Percentiles rank a stretch among this genome's conserved stretches.
These are phyloP conservation scores for Periconia digitata DNA, from an alignment of 2,329 filamentous ascomycete genomes.

Conservation along the genomic window DNA sequence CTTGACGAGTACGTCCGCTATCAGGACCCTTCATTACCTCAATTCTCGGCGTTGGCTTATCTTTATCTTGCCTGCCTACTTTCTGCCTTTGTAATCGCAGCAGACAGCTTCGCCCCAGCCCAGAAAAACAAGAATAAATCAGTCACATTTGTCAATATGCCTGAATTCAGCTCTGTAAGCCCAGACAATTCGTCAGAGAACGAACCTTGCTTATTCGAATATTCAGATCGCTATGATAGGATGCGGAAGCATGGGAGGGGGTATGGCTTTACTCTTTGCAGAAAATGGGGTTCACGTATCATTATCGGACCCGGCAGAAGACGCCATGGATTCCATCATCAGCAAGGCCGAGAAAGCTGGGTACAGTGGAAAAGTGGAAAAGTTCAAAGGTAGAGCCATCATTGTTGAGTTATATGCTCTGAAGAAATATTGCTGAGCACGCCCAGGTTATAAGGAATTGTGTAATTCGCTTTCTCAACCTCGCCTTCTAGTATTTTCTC, in stretches of 20 bases:
- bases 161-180: constrained; percentile 30
- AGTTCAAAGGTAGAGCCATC: constrained; percentile 36
- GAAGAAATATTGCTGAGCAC: constrained; percentile 14
- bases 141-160: constrained; percentile 13
- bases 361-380: constrained; percentile 41
- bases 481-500: constrained; percentile 56
- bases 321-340: constrained; percentile 51
- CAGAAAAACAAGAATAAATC: constrained; percentile 3
- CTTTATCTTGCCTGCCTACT: constrained; percentile 32
- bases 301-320: constrained; percentile 55
- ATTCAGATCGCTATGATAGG: constrained; percentile 59
- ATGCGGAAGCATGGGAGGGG: constrained; percentile 62
- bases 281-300: constrained; percentile 59
- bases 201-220: background rate
- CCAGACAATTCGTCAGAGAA: background rate
- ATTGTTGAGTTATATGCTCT: background rate
- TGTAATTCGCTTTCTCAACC: constrained; percentile 52
- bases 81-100: constrained; percentile 25
- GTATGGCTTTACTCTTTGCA: constrained; percentile 61
- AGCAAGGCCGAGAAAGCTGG: constrained; percentile 44
- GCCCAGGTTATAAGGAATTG: constrained; percentile 52
- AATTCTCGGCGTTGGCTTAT: constrained; percentile 31
- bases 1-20: constrained; percentile 32
- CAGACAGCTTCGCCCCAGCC: constrained; percentile 11
- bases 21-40: constrained; percentile 32